These are phyloP conservation scores for Alternaria dauci DNA, from an alignment of 2,329 filamentous ascomycete species.

Conservation along the genomic window DNA sequence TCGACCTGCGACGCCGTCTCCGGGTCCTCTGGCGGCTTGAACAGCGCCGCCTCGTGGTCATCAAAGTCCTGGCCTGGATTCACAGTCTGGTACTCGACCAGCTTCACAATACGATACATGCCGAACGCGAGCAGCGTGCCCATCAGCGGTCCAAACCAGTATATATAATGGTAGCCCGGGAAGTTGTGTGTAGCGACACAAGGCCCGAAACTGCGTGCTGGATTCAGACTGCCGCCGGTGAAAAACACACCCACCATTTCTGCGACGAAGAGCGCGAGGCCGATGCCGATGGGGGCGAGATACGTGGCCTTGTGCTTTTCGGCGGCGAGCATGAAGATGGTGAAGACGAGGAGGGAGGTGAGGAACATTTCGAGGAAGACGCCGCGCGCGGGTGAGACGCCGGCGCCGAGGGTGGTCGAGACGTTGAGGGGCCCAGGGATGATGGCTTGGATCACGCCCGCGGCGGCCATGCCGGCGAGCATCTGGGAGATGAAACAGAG, in stretches of 20 bases:
- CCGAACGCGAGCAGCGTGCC: conserved; percentile 49
- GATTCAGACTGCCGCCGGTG: conserved; percentile 56
- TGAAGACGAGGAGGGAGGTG: conserved; percentile 52
- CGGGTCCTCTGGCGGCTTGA: conserved; percentile 41
- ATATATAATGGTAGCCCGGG: conserved; percentile 54
- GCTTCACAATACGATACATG: conserved; percentile 53
- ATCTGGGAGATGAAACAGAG: conserved; percentile 49
- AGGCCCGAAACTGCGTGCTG: conserved; percentile 53
- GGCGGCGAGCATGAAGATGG: conserved; percentile 68
- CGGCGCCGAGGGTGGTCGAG: conserved; percentile 45
- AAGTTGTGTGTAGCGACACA: conserved; percentile 51
- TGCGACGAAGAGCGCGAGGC: conserved; percentile 72
- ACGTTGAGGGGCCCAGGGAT: conserved; percentile 48
- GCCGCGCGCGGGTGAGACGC: conserved; percentile 42
- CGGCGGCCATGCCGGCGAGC: conserved; percentile 48
- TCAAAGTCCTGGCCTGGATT: conserved; percentile 54
- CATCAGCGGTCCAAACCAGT: conserved; percentile 52
- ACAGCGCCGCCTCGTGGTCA: conserved; percentile 46
- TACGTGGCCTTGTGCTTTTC: conserved; percentile 78
- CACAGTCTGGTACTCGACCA: conserved; percentile 54
- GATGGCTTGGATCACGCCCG: conserved; percentile 47
- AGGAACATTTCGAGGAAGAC: conserved; percentile 54
- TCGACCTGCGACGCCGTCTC: conserved; percentile 36
- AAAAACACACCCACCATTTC: conserved; percentile 59
- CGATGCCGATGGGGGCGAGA: conserved; percentile 75